Base-by-base conservation (phyloP, 208 protist species). In the Trypanosoma cruzi region DNA sequence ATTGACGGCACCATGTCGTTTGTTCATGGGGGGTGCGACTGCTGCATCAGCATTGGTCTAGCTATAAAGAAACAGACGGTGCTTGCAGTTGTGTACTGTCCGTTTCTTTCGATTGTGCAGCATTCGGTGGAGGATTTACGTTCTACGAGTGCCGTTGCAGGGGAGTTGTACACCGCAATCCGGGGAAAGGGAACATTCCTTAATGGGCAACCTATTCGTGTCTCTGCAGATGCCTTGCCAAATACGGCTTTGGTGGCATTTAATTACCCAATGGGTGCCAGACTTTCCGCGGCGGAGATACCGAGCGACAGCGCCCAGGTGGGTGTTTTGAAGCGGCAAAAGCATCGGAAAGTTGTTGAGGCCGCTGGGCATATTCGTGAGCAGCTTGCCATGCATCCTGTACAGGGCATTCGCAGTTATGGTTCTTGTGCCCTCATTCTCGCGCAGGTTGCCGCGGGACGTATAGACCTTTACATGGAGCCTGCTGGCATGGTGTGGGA, bases 1-100 rank as follows among this genome's bases (percentile, higher is more conserved):
- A 85, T 95, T 70, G 84, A 93, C 59, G 87, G 89, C 26, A 89
- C 89, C 42, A 84, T 85, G 71, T 85, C 77, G 1, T 95, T 95
- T 73, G 68, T 86, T 7, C 89, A 95, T 64, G 81, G 85, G 18
- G 36, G 81, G 34, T 82, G 77, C 8, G 89, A 95, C 71, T 93
- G 87, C 74, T 92, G 84, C 73, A 71, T 93, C 49, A 88, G 79
- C 64, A 92, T 95, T 42, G 86, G 81, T 3, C 77, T 95, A 24
- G 73, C 82, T 0, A 73, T 81, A 44, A 67, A 77, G 14, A 80
- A 75, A 63, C 32, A 76, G 53, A 70, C 87, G 16, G 73, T 93
- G 18, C 63, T 95, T 24, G 86, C 80, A 0, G 87, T 93, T 26
- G 74, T 93, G n/a, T 89, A 86, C 44, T 84, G 75, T 20, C 89